Conservation (phyloP, 2,329 filamentous ascomycete species). For the Arthrobotrys megalospora region DNA sequence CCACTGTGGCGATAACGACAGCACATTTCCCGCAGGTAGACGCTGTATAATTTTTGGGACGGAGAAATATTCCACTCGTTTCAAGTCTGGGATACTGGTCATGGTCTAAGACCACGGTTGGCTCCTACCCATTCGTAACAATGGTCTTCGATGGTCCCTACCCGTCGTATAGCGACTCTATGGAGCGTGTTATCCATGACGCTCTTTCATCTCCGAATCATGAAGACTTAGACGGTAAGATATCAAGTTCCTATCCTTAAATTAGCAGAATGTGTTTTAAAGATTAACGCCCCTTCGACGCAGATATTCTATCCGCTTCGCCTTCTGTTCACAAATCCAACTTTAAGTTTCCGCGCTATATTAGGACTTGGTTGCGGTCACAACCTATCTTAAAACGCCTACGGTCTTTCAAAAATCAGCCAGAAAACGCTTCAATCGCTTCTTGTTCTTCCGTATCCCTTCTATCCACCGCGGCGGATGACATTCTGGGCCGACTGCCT, state of each 20-base stretch:
- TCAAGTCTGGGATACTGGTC: not conserved
- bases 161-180: conserved; percentile 50
- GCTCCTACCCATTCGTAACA: not conserved
- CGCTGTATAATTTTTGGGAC: too few species aligned
- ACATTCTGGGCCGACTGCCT: conserved; percentile 39
- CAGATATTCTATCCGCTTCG: conserved; percentile 30
- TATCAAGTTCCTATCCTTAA: not conserved
- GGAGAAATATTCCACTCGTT: not conserved
- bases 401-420: conserved; percentile 32
- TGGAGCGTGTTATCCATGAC: conserved; percentile 44
- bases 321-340: conserved; percentile 7
- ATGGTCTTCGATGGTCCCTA: conserved; percentile 53
- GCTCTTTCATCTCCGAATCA: conserved; percentile 45
- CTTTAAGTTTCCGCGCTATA: conserved; percentile 29
- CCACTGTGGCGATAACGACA: not conserved
- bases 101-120: not conserved
- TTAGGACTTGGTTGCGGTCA: conserved; percentile 47
- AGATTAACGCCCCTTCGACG: not conserved
- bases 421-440: conserved; percentile 11
- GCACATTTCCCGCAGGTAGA: too few species aligned
- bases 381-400: conserved; percentile 34
- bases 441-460: conserved; percentile 37
- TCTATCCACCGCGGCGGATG: conserved; percentile 14
- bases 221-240: conserved; percentile 45
- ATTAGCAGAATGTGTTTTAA: not conserved